These are phyloP conservation scores for Xylariales sp. DNA, from an alignment of 2,329 filamentous ascomycete species.

Conservation along the genomic window DNA sequence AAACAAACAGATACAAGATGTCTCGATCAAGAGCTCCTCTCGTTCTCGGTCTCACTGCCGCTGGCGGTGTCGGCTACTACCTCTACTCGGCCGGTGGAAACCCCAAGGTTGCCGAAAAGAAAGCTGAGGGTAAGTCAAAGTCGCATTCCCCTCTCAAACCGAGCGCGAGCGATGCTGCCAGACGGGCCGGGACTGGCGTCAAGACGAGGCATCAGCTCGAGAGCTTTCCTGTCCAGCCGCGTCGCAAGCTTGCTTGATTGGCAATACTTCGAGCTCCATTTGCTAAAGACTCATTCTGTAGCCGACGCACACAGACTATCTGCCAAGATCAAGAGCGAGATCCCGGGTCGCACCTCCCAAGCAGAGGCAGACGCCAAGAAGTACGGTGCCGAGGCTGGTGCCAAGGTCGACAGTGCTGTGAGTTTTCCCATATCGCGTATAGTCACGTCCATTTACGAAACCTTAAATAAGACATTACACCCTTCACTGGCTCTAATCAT, in stretches of 20 bases:
- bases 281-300: constrained; percentile 34
- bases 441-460: not conserved
- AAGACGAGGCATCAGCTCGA: no score
- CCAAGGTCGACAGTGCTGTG: constrained; percentile 67
- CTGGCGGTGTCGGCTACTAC: constrained; percentile 77
- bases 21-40: constrained; percentile 42
- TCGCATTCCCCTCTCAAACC: not conserved
- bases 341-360: constrained; percentile 59
- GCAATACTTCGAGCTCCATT: not conserved
- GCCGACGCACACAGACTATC: constrained; percentile 72
- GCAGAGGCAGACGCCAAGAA: constrained; percentile 61
- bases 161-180: no score
- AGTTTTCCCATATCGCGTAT: constrained; percentile 25
- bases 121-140: constrained; percentile 67
- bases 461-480: no score
- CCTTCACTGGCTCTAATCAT: no score
- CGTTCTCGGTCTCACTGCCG: constrained; percentile 57
- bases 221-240: no score
- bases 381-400: constrained; percentile 55
- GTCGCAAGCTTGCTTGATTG: no score
- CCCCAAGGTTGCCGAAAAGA: constrained; percentile 77
- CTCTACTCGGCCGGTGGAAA: constrained; percentile 81
- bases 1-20: constrained; percentile 33
- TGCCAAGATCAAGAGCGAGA: constrained; percentile 59
- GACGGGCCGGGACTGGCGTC: not conserved